Evolutionary conservation across 805 yeast genomes (phyloP), one percentile per base, ranked within the genome.

Genomic region (Scheffersomyces coipomensis): DNA sequence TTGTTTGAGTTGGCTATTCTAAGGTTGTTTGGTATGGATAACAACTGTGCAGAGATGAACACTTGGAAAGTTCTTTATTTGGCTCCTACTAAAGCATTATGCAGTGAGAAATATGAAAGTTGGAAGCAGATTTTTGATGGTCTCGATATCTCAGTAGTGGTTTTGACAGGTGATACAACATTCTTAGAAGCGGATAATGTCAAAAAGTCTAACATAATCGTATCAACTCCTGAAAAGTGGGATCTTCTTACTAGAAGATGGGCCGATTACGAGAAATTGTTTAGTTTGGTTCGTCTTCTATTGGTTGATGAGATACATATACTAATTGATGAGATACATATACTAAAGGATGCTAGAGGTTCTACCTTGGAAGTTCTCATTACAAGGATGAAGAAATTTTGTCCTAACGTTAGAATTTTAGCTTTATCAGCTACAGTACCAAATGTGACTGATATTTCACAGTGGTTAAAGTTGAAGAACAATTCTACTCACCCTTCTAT

Each of bases 171-270:
- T 40, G 85, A 79, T 44, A 75, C 82, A 9, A 59, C 70, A 8
- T 59, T 56, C 16, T 40, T 61, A 3, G 78, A 75, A 30, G 58
- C 72, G 5, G 79, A 71, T 10, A 62, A 56, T 29, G 76, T 73
- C 3, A 66, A 66, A 51, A 66, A 58, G n/a, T 68, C 79, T 2
- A 73, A 75, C 40, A 64, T 79, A 4, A 76, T 79, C 8, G 70
- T 79, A 7, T 71, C 81, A 2, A 79, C 84, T 1, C 83, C 84
- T 3, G 84, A 79, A 51, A 79, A 79, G 51, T 78, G 82, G 81
- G 83, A 79, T 48, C 58, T 73, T 32, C 56, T 78, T 40, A 76
- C 83, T 0, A 60, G 83, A 45, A 71, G 68, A 46, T 70, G 79
- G 78, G 48, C 57, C 2, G 78, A 76, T 45, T 67, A 60, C 45